Conservation (phyloP, 768 basidiomycete genomes). For the Leccinum subgranulosum region DNA sequence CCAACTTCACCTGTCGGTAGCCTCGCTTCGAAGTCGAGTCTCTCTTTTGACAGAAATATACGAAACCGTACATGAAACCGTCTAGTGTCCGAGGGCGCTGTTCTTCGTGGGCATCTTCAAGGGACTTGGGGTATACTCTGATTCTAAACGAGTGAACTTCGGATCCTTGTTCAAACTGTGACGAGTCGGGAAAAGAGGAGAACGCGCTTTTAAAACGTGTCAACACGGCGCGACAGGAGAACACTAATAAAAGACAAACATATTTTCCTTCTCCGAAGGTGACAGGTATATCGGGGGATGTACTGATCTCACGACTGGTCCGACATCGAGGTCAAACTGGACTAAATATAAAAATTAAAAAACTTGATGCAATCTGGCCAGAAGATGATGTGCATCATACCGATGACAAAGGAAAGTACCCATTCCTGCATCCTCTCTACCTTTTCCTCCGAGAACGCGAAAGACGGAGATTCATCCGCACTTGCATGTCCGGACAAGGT, state of each 20-base stretch:
- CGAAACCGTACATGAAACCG: slow-evolving; percentile 75
- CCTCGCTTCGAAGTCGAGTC: slow-evolving; percentile 70
- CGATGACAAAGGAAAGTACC: slow-evolving; percentile 66
- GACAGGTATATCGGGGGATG: slow-evolving; percentile 66
- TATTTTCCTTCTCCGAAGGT: slow-evolving; percentile 72
- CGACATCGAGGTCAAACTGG: slow-evolving; percentile 86
- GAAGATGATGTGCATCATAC: slow-evolving; percentile 35
- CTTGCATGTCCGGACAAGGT: slow-evolving; percentile 26
- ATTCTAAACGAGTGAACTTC: slow-evolving; percentile 87
- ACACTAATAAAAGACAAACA: slow-evolving; percentile 42
- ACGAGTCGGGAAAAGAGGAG: slow-evolving; percentile 87
- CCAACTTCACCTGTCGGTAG: slow-evolving; percentile 62
- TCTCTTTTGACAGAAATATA: slow-evolving; percentile 69
- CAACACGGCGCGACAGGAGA: neutral
- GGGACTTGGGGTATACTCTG: slow-evolving; percentile 42
- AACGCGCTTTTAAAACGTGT: slow-evolving; percentile 61
- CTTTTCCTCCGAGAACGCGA: slow-evolving; percentile 48
- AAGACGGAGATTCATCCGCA: slow-evolving; percentile 37
- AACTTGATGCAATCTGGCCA: neutral
- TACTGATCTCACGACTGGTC: slow-evolving; percentile 71
- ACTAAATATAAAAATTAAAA: slow-evolving; percentile 40
- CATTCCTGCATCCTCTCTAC: slow-evolving; percentile 56
- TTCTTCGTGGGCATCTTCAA: slow-evolving; percentile 14
- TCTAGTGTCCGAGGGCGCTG: slow-evolving; percentile 45
- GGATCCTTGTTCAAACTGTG: slow-evolving; percentile 80